Base-by-base conservation (phyloP, 495 filamentous ascomycete species). In the Polyplosphaeria fusca region DNA sequence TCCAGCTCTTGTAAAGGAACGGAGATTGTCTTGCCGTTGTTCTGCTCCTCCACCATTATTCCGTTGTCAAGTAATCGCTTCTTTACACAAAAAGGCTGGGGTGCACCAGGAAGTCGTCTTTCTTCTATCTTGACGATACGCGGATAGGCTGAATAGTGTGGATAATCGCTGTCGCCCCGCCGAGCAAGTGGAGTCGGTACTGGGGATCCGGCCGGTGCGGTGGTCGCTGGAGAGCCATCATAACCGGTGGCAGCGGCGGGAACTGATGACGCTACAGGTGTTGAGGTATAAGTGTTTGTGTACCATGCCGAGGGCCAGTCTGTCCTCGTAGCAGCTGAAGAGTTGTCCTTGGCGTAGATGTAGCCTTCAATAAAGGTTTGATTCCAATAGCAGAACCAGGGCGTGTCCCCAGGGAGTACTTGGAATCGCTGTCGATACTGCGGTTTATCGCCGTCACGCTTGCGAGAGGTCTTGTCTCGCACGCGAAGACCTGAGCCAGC, bases 301-400 rank as follows among this genome's bases (percentile, higher is more conserved):
- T n/a, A n/a, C n/a, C n/a, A n/a, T n/a, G n/a, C 51, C 2, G 56
- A 42, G 2, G 58, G 47, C 25, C 52, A 60, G 7, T 12, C 23
- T 24, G 61, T 60, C 2, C 53, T 25, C 19, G 51, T 48, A 18
- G 55, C 55, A 20, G 49, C 60, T 23, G 41, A 63, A 18, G 44
- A 50, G 65, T 71, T 67, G 42, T 71, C 48, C 40, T 63, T 46
- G 35, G 85, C 74, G 67, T 91, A 96, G 53, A 96, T 82, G 68
- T 91, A 93, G 16, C 85, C 76, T 60, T 95, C 89, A 42, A 96
- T 73, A 41, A 82, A 76, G 0, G 90, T 95, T 4, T 81, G 76
- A 55, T 92, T 91, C 89, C 89, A 96, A 65, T 79, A 86, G 69
- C 91, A 96, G 61, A 88, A 83, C 91, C 91, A 96, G 1, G 88